Evolutionary conservation across 116 monocot genomes (phyloP).

Genomic region (Iris pallida): DNA sequence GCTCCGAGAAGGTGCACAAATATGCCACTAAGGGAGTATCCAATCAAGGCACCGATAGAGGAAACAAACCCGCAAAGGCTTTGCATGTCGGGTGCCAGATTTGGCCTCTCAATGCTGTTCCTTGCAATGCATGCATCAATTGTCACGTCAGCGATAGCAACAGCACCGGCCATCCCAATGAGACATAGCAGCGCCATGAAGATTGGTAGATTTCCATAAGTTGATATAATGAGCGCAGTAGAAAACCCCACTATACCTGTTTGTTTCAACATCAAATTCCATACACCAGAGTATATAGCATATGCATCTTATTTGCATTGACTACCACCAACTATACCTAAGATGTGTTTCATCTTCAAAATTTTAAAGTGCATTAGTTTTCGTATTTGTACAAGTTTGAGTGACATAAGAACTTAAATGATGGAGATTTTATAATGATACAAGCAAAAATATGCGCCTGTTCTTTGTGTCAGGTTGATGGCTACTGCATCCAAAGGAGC

Average conservation of each 20-base stretch:
- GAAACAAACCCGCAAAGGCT: conserved; percentile 54
- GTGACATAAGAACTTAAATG: too few relatives aligned
- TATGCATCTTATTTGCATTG: too few relatives aligned
- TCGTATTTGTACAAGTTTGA: too few relatives aligned
- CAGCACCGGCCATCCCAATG: conserved; percentile 30
- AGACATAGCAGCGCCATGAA: conserved; percentile 43
- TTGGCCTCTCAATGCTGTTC: conserved; percentile 58
- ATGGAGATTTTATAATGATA: too few relatives aligned
- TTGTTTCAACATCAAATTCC: background rate
- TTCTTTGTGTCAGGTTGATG: too few relatives aligned
- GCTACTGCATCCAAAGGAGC: too few relatives aligned
- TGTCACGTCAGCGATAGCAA: conserved; percentile 69
- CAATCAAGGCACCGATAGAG: conserved; percentile 52
- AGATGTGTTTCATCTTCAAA: too few relatives aligned
- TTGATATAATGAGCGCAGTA: conserved; percentile 25
- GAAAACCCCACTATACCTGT: conserved; percentile 42
- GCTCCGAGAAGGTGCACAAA: conserved; percentile 54
- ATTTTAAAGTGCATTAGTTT: too few relatives aligned
- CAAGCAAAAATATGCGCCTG: too few relatives aligned
- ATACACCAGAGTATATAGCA: too few relatives aligned
- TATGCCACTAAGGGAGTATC: conserved; percentile 64
- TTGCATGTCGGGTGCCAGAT: conserved; percentile 69
- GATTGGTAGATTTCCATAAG: conserved; percentile 22
- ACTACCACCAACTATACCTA: too few relatives aligned
- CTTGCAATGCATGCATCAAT: conserved; percentile 77